Percentiles rank a stretch among this genome's conserved stretches.
phyloP scores from a whole-genome alignment of 2,329 filamentous ascomycete genomes.

The Talaromyces sp. region DNA sequence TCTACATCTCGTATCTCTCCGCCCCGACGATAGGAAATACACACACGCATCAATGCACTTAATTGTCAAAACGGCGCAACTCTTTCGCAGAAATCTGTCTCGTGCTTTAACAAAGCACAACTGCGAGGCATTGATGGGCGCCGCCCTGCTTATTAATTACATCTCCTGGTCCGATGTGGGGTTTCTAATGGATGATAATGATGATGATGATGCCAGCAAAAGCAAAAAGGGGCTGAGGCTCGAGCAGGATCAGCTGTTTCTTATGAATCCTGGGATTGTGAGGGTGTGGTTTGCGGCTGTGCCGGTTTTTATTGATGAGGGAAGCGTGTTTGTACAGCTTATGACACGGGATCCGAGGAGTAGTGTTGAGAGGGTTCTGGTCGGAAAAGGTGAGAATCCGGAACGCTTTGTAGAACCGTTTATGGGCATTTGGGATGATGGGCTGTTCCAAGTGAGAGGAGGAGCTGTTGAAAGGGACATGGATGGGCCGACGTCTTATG shows the following conservation, averaged over 20 bases:
- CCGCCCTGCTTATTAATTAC: constrained; percentile 1
- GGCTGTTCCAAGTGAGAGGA: not conserved
- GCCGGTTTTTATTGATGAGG: constrained; percentile 2
- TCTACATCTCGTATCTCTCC: constrained; percentile 1
- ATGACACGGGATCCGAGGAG: not conserved
- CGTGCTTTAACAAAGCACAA: not conserved
- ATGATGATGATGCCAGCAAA: no score
- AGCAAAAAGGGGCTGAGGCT: not conserved
- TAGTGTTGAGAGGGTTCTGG: not conserved
- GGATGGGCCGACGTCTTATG: not conserved
- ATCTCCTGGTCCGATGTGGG: not conserved
- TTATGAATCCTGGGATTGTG: constrained; percentile 1
- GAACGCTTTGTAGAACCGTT: not conserved
- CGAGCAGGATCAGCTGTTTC: not conserved
- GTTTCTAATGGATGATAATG: not conserved
- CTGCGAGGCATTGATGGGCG: constrained; percentile 6
- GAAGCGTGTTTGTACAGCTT: constrained; percentile 7
- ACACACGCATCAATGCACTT: constrained; percentile 4
- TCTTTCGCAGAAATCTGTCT: not conserved
- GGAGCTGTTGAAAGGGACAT: not conserved
- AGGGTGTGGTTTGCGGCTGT: constrained; percentile 4
- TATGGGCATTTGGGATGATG: constrained; percentile 7
- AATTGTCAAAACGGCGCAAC: not conserved
- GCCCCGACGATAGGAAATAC: not conserved
- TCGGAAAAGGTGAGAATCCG: not conserved